Conservation (phyloP, 495 filamentous ascomycete species). For the Neurospora sp. region DNA sequence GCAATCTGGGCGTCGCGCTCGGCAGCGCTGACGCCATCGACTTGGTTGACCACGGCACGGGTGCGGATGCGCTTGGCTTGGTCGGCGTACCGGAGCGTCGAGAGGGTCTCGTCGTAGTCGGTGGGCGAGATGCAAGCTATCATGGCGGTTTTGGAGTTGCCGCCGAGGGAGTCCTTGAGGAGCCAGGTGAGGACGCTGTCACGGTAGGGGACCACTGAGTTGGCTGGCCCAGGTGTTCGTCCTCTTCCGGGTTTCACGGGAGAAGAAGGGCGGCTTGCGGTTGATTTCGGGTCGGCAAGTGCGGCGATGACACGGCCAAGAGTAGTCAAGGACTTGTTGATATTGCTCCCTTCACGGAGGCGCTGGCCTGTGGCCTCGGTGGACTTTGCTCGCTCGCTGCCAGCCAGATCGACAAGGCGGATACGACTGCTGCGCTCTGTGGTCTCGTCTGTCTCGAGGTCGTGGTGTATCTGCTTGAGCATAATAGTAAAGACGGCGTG, state of each 20-base stretch:
- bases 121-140: constrained; percentile 92
- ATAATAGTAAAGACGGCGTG: constrained; percentile 98
- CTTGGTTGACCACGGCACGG: constrained; percentile 88
- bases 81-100: constrained; percentile 91
- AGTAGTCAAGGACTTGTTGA: constrained; percentile 97
- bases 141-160: constrained; percentile 97
- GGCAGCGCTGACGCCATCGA: constrained; percentile 68
- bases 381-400: constrained; percentile 87
- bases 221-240: constrained; percentile 15
- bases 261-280: constrained; percentile 27
- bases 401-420: constrained; percentile 89
- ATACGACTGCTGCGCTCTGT: constrained; percentile 91
- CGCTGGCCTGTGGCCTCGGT: constrained; percentile 90
- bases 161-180: constrained; percentile 87
- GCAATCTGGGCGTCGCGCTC: constrained; percentile 89
- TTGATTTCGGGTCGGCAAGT: constrained; percentile 64
- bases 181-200: constrained; percentile 98
- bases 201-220: constrained; percentile 81
- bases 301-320: constrained; percentile 96
- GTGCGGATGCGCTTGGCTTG: constrained; percentile 97
- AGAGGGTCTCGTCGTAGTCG: constrained; percentile 96
- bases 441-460: constrained; percentile 87
- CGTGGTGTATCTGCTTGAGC: constrained; percentile 88
- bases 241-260: background rate
- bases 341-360: constrained; percentile 89